These are phyloP conservation scores for Wickerhamomyces strasburgensis DNA, from an alignment of 805 yeast species.

Conservation along the genomic window DNA sequence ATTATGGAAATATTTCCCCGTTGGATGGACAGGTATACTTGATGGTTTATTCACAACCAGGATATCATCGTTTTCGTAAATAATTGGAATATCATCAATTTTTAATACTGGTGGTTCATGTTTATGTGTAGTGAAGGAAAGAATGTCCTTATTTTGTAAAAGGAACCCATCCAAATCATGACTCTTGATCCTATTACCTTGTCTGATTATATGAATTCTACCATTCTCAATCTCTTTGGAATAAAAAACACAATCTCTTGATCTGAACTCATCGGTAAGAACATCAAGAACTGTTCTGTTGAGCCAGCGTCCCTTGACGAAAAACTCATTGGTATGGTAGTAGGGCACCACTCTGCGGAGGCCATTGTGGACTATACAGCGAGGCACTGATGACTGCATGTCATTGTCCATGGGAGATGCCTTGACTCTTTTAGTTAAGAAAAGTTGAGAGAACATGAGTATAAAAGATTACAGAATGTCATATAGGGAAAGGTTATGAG, in stretches of 20 bases:
- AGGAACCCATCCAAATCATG: too few relatives aligned
- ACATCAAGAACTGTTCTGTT: slow-evolving; percentile 18
- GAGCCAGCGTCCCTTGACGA: slow-evolving; percentile 25
- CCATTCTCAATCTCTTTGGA: slow-evolving; percentile 8
- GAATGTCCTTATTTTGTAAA: slow-evolving; percentile 23
- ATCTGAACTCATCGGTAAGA: slow-evolving; percentile 17
- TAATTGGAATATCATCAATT: slow-evolving; percentile 27
- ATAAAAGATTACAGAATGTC: too few relatives aligned
- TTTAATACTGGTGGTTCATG: slow-evolving; percentile 63
- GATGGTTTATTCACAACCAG: slow-evolving; percentile 89
- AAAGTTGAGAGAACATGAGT: too few relatives aligned
- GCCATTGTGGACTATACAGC: neutral
- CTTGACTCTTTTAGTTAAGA: too few relatives aligned
- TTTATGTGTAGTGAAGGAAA: slow-evolving; percentile 52
- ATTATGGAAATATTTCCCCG: slow-evolving; percentile 75
- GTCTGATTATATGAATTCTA: slow-evolving; percentile 9
- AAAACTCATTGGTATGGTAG: slow-evolving; percentile 12
- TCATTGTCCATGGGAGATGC: neutral
- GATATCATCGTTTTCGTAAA: slow-evolving; percentile 46
- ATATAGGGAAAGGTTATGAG: too few relatives aligned
- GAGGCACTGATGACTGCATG: neutral
- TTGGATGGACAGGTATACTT: slow-evolving; percentile 94
- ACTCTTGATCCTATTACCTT: slow-evolving; percentile 1
- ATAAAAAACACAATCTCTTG: slow-evolving; percentile 13
- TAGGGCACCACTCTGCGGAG: slow-evolving; percentile 77